Conservation (phyloP, 768 basidiomycete species). For the Dendrothele bispora region DNA sequence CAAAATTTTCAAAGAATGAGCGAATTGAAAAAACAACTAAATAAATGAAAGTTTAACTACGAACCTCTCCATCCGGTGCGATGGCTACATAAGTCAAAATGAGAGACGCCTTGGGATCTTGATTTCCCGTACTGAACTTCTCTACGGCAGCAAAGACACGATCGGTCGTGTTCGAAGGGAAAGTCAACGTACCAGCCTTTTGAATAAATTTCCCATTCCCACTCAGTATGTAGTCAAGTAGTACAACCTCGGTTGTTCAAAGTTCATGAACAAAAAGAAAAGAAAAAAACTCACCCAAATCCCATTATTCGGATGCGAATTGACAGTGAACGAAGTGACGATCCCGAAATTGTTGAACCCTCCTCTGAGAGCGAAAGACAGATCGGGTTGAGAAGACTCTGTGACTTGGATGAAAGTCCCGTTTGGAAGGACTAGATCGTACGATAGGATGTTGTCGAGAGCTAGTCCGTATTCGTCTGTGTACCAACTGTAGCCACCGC, state of each 20-base stretch:
- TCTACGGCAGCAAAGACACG: too few relatives aligned
- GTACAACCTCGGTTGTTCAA: too few relatives aligned
- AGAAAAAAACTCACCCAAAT: conserved; percentile 64
- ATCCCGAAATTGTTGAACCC: conserved; percentile 69
- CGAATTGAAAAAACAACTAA: conserved; percentile 5
- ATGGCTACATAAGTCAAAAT: too few relatives aligned
- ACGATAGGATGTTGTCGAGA: background rate
- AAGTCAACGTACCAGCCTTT: conserved; percentile 49
- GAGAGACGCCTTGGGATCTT: conserved; percentile 58
- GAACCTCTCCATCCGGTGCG: conserved; percentile 37
- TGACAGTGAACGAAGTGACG: conserved; percentile 56
- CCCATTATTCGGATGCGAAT: conserved; percentile 50
- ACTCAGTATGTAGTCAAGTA: too few relatives aligned
- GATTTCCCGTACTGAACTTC: conserved; percentile 24
- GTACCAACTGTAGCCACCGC: too few relatives aligned
- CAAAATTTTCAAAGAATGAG: conserved; percentile 21
- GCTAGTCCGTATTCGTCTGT: background rate
- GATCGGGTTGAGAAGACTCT: background rate
- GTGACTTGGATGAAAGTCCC: conserved; percentile 3
- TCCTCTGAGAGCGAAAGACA: conserved; percentile 25
- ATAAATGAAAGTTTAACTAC: conserved; percentile 27
- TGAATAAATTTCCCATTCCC: background rate
- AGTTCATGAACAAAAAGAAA: too few relatives aligned
- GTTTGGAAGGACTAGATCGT: background rate
- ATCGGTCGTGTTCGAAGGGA: conserved; percentile 27